Conservation (phyloP, 257 asterid genomes). For the Handroanthus guayacan region DNA sequence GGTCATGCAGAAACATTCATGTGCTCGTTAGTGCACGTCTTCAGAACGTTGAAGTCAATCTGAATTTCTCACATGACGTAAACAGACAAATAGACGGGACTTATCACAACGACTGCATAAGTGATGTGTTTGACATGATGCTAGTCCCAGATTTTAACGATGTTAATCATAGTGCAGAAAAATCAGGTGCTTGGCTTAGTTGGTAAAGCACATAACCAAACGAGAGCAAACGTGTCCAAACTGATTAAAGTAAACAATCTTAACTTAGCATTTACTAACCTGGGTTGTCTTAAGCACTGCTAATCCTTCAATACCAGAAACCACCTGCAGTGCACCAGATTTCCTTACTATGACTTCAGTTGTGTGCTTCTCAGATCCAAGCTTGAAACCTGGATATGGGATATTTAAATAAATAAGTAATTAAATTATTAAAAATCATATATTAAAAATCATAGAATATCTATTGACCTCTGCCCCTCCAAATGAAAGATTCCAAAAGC, state of each 20-base stretch:
- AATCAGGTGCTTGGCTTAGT: background rate
- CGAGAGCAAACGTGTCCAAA: conserved; percentile 16
- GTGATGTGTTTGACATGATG: background rate
- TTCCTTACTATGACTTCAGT: conserved; percentile 76
- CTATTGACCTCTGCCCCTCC: background rate
- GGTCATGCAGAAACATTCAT: background rate
- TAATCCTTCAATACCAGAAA: conserved; percentile 88
- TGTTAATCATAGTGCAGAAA: conserved; percentile 15
- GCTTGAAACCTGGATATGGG: conserved; percentile 74
- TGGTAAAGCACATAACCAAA: background rate
- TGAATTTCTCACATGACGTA: background rate
- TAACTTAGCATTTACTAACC: conserved; percentile 50
- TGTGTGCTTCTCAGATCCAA: conserved; percentile 92
- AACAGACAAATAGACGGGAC: background rate
- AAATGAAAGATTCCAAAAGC: conserved; percentile 4
- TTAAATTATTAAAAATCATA: background rate
- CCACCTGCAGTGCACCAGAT: conserved; percentile 67
- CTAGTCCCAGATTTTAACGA: background rate
- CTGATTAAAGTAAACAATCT: conserved; percentile 23
- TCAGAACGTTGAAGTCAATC: background rate
- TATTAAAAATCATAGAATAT: background rate
- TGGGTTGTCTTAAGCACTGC: conserved; percentile 90
- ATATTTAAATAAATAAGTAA: background rate
- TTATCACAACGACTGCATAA: background rate
- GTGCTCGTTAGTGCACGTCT: conserved; percentile 14